Evolutionary conservation across 2,329 filamentous ascomycete genomes (phyloP), one percentile per base, ranked within the genome.

Genomic region (Dactylellina sp.): DNA sequence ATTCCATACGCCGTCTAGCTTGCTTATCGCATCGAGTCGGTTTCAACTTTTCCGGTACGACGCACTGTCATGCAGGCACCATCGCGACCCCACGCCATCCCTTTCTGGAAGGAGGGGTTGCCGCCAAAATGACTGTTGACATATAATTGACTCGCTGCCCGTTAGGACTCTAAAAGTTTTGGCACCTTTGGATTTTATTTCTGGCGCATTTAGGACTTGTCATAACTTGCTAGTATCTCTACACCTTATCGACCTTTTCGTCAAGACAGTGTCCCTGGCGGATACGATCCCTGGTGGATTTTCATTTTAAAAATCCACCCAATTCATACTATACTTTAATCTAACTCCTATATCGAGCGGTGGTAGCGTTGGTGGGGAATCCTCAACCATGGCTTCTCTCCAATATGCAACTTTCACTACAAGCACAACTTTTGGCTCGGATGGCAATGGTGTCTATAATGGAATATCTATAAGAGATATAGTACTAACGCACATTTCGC

Each of bases 241-340:
- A 14, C 46, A 24, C 22, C 46, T 60, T 22, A 24, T 47, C 24
- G 22, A 32, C 9, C 9, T 4, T 49, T 35, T 18, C 7, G 25
- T 50, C 20, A 6, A 24, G n/a, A 44, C 32, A 44, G 63, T 68
- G 39, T 68, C 63, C 63, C 63, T 68, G 63, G 63, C 9, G 63
- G 63, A 68, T 68, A 68, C 63, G 35, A 28, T 55, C 47, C 56
- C 63, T 59, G 32, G 61, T 20, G 61, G 61, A 57, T 52, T 52
- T 52, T 53, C 20, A 16, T 2, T 59, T 42, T 20, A 12, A 9
- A n/a, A n/a, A 9, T 50, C 2, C 24, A 50, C 53, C 49, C 2
- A 11, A 20, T 18, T 28, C 50, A 42, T 53, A 14, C 39, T 47
- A 35, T 9, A 28, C 28, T 65, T 52, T 42, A 66, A 18, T 55